Evolutionary conservation across 1,284 basidiomycete genomes (phyloP), one percentile per base, ranked within the genome.

Genomic region (Trametes versicolor): DNA sequence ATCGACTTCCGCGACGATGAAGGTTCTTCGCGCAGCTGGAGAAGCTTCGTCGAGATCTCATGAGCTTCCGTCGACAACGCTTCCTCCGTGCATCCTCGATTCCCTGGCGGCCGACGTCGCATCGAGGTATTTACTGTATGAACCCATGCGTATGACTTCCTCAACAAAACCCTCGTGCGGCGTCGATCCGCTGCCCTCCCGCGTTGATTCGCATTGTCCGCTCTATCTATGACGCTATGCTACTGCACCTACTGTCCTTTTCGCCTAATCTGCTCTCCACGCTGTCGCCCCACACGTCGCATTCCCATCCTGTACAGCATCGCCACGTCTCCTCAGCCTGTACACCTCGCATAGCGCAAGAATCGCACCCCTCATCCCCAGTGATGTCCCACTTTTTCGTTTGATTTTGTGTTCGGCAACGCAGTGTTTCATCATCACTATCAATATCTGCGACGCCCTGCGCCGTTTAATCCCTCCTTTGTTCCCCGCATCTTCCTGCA

Each of bases 1-100:
- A 88, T 89, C 67, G 88, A 90, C 73, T 77, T 90, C 64, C 79
- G 80, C 61, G 85, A 87, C 55, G 86, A 87, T 21, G 83, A 83
- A 29, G 58, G 73, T 1, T 69, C 76, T 39, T 74, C 76, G 45
- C 83, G 84, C 76, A 81, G 81, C 65, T 89, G 87, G 88, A 78
- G 86, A 66, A 87, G 86, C 74, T 86, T 89, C 72, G 84, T 89
- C 70, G 84, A 90, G 73, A 82, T 90, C 37, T 80, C 75, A 36
- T 73, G 70, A 65, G 49, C 41, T 13, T 23, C 34, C 23, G 29
- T 32, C n/a, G 8, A 9, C 21, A 17, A 4, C 27, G 1, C 27
- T 10, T 23, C 48, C 5, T 37, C 34, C 29, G 34, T 13, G 8
- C 52, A 9, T 21, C 15, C 36, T 32, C 25, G 37, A 21, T n/a